Evolutionary conservation across 2,329 filamentous ascomycete genomes (phyloP), one percentile per base, ranked within the genome.

Genomic region (Alternaria postmessia): DNA sequence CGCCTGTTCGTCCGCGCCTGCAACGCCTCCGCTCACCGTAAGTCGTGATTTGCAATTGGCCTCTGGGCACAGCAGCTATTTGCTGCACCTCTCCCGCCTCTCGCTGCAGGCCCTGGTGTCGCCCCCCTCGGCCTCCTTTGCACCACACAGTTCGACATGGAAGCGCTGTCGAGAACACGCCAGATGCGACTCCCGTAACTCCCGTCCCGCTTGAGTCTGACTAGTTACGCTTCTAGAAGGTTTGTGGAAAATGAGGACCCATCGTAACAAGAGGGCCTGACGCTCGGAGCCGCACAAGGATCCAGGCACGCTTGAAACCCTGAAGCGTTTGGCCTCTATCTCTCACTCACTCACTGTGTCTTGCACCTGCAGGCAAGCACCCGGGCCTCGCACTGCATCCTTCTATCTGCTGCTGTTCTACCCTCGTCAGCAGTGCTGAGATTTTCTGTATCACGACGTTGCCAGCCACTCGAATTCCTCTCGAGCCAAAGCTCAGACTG

Each of bases 151-250:
- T 68, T 71, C 63, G 68, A 69, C 71, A 64, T 67, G 62, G 62
- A 59, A 59, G 62, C 58, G 59, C 66, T 61, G 64, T 61, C 64
- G 60, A 65, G 65, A 20, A 39, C 38, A 52, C 61, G 57, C 63
- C 65, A 66, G 64, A 68, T 61, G 64, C 66, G 61, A 64, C 62
- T 66, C 65, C 68, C 62, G 68, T 68, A 62, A 64, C 53, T 66
- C 65, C 67, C 62, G 67, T 70, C 67, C 63, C 65, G 69, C 63
- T 44, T 57, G 39, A 60, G 57, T 63, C 58, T 67, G 65, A 69
- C 72, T 76, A 74, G 73, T 69, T 64, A 52, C 67, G 65, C 65
- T 79, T 79, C 76, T 75, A 78, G 76, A 79, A 79, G 74, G 63
- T 59, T 62, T 69, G 66, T 70, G 59, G 71, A 75, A 77, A 68